Evolutionary conservation across 352 stramenopile genomes (phyloP).

Genomic region (Thraustotheca clavata): DNA sequence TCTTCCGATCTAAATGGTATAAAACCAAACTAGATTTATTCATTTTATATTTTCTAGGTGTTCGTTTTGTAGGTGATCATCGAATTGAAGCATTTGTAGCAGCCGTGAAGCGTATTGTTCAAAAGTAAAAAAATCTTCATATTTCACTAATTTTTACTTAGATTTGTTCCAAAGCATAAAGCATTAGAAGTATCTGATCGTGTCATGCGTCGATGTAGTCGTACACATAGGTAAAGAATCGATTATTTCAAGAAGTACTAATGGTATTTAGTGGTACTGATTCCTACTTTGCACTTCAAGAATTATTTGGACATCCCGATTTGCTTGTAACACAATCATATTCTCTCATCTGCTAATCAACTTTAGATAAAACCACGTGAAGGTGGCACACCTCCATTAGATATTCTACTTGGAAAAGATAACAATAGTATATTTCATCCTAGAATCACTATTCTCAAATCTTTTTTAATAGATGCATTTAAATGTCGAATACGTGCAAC

Average conservation of each 20-base stretch:
- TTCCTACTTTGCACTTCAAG: constrained; percentile 65
- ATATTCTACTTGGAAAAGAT: constrained; percentile 51
- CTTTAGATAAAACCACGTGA: constrained; percentile 47
- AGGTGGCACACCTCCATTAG: constrained; percentile 35
- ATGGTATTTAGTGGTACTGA: constrained; percentile 40
- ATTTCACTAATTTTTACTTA: constrained; percentile 20
- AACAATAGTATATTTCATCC: constrained; percentile 29
- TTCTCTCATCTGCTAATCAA: no score
- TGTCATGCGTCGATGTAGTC: constrained; percentile 61
- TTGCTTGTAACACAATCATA: constrained; percentile 33
- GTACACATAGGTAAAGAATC: constrained; percentile 32
- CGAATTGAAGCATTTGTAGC: constrained; percentile 64
- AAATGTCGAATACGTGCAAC: constrained; percentile 64
- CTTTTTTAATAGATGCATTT: constrained; percentile 26
- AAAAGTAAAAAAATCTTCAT: constrained; percentile 5
- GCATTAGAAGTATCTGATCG: constrained; percentile 45
- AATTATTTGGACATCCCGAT: constrained; percentile 48
- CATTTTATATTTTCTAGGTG: no score
- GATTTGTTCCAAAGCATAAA: constrained; percentile 23
- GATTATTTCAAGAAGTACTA: neutral
- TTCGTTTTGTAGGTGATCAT: constrained; percentile 65
- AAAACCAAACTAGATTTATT: no score
- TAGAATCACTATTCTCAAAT: no score
- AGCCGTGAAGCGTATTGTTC: constrained; percentile 63
- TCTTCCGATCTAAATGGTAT: no score